phyloP scores from a whole-genome alignment of 2,329 filamentous ascomycete genomes.

The Trichoderma sp. region DNA sequence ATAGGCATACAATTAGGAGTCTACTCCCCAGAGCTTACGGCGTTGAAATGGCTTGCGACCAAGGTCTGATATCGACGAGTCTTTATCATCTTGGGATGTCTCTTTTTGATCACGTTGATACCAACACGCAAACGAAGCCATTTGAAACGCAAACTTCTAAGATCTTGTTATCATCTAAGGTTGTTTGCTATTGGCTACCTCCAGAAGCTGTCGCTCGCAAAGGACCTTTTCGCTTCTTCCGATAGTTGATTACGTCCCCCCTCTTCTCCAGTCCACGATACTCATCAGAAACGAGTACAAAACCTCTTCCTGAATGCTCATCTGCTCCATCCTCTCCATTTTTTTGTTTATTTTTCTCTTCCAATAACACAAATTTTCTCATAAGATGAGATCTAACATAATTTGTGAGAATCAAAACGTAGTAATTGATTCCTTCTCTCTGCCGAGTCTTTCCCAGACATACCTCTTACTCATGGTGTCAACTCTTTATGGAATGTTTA shows the following conservation, averaged over 20 bases:
- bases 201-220: background rate
- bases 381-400: background rate
- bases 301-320: constrained; percentile 6
- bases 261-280: background rate
- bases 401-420: constrained; percentile 7
- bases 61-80: too few relatives aligned
- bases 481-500: constrained; percentile 13
- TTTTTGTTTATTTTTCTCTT: background rate
- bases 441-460: constrained; percentile 4
- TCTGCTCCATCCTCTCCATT: background rate
- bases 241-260: constrained; percentile 8
- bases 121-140: background rate
- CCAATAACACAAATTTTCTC: constrained; percentile 6
- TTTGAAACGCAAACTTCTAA: constrained; percentile 21
- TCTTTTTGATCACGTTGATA: background rate
- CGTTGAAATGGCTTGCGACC: too few relatives aligned
- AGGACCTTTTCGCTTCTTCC: background rate
- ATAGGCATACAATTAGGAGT: background rate
- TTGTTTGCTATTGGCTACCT: constrained; percentile 16
- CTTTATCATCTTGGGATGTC: background rate
- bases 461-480: constrained; percentile 23
- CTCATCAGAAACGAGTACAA: constrained; percentile 14
- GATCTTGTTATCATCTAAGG: constrained; percentile 23
- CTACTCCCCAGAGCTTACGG: background rate
- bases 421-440: constrained; percentile 5